Percentiles rank a stretch among this genome's conserved stretches.
These are phyloP conservation scores for Oleoguttula mirabilis DNA, from an alignment of 495 filamentous ascomycete genomes.

Conservation along the genomic window DNA sequence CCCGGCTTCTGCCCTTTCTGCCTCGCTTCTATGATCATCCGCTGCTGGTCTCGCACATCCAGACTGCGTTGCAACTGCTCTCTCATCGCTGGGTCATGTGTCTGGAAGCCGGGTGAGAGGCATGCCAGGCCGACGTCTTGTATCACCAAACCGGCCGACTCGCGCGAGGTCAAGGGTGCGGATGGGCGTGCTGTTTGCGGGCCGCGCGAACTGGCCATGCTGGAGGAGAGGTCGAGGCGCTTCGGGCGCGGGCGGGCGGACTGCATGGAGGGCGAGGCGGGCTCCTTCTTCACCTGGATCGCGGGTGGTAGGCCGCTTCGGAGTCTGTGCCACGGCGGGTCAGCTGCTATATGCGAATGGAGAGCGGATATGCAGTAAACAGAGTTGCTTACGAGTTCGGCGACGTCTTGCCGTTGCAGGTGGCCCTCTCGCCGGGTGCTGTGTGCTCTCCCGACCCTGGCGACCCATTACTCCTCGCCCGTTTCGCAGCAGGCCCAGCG, in stretches of 20 bases:
- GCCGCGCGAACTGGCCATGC: constrained; percentile 37
- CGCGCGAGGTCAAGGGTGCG: constrained; percentile 67
- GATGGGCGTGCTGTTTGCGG: constrained; percentile 50
- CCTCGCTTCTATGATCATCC: constrained; percentile 86
- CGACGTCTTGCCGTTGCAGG: no score
- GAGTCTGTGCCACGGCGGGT: constrained; percentile 21
- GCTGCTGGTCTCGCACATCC: constrained; percentile 85
- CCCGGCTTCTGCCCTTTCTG: constrained; percentile 72
- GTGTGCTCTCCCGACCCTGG: background rate
- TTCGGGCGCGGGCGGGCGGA: constrained; percentile 71
- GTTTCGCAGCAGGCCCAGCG: constrained; percentile 16
- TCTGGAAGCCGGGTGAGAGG: constrained; percentile 88
- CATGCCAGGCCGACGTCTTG: constrained; percentile 91
- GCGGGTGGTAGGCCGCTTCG: constrained; percentile 44
- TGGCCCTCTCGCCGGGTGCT: no score
- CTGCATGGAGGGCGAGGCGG: constrained; percentile 65
- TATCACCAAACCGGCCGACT: constrained; percentile 59
- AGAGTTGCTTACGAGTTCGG: no score
- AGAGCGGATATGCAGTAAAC: no score
- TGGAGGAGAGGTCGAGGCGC: constrained; percentile 66
- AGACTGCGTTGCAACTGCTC: constrained; percentile 90
- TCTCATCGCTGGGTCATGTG: constrained; percentile 90
- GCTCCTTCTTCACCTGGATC: constrained; percentile 94
- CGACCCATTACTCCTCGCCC: constrained; percentile 17
- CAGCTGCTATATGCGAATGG: background rate